These are phyloP conservation scores for Eucalyptus virginea DNA, from an alignment of 345 rosid species.

Conservation along the genomic window DNA sequence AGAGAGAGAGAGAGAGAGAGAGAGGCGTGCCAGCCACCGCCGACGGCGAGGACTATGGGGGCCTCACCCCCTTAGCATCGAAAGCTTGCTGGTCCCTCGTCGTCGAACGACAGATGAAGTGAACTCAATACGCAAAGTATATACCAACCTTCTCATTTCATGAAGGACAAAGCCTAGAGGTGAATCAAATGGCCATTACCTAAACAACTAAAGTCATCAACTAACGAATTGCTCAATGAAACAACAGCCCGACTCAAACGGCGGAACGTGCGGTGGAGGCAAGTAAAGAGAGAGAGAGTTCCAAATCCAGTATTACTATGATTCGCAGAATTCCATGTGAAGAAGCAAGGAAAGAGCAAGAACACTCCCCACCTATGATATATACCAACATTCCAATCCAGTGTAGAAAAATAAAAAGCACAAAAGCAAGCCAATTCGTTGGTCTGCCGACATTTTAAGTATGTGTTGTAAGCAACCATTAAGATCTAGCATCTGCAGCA, in stretches of 20 bases:
- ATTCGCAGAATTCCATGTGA: not conserved
- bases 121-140: not conserved
- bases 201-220: not conserved
- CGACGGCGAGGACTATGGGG: not conserved
- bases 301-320: not conserved
- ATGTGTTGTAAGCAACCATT: not conserved
- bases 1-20: not conserved
- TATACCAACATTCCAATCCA: not conserved
- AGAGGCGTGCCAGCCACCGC: not conserved
- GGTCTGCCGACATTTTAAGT: not conserved
- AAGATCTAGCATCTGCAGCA: not conserved
- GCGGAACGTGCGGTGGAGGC: not conserved
- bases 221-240: not conserved
- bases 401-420: not conserved
- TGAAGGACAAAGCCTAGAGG: not conserved
- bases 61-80: not conserved
- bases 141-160: not conserved
- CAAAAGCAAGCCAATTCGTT: not conserved
- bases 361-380: not conserved
- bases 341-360: not conserved
- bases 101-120: not conserved
- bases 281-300: not conserved
- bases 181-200: not conserved
- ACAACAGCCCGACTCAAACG: not conserved
- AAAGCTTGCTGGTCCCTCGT: not conserved